Base-by-base conservation (phyloP, 306 rosid species). In the Dalbergia cultrata region DNA sequence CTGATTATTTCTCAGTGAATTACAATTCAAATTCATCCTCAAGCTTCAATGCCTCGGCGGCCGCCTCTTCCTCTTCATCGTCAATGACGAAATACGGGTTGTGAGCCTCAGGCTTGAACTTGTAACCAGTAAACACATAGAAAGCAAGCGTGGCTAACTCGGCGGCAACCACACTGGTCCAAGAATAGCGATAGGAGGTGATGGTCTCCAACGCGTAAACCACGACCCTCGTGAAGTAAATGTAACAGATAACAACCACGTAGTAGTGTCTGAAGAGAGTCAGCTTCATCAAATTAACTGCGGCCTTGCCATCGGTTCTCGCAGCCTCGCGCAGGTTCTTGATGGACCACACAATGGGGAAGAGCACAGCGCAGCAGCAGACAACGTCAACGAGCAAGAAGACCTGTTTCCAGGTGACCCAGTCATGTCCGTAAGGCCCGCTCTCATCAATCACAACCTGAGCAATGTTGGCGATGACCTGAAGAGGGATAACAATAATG, bases 1-100 rank as follows among this genome's bases (percentile, higher is more conserved):
- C 19, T 52, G 12, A 10, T 47, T 9, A 26, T 14, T 56, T 34
- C 57, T 37, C 52, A 12, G 37, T n/a, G 57, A 77, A 66, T 91
- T 75, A 95, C 90, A 95, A 90, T 71, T 95, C 98, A 19, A 95
- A 92, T 81, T 95, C 98, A 78, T 92, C 98, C 72, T 95, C 97
- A 64, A 92, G 93, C 95, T 95, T 95, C 86, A 95, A 80, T 12
- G 92, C 90, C 87, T 95, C 98, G 0, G 92, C 97, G 0, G 98
- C 98, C 41, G 98, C 98, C 85, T 95, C 97, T 82, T 95, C 98
- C 85, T 95, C 98, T 70, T 95, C 98, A 54, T 95, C 98, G 67
- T 92, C 97, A 22, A 95, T 88, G 63, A 92, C 97, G 65, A 95
- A 92, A 76, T 95, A 95, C 0, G 97, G 98, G 72, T 95, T 95